Base-by-base conservation (phyloP, 345 rosid species). In the Lepidium aucheri region DNA sequence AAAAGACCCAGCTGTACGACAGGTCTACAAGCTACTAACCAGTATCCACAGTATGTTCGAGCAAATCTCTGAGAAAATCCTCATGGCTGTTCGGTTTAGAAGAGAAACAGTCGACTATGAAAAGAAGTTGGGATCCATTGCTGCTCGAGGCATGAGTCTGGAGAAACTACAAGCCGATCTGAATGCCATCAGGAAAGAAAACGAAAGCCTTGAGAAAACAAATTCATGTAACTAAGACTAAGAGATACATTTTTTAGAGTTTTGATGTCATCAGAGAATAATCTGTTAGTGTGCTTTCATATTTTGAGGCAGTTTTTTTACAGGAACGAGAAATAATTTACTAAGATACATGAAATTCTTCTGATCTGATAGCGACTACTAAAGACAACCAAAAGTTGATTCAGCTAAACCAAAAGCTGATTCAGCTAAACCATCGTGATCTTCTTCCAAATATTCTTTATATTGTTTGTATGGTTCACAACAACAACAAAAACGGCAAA, bases 11-110 rank as follows among this genome's bases (percentile, higher is more conserved):
- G 82, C 69, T 3, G 80, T 84, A 30, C 81, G 84, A 55, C 86
- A 85, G 74, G 93, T 86, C 22, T 89, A 86, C 77, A 80, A 80
- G 77, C 88, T 80, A 13, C 84, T 92, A 47, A 79, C 91, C 1
- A 83, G 86, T 73, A 75, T 86, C 40, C 97, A 89, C 18, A 86
- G 84, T 46, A 84, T 75, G 47, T 92, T 92, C 4, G 95, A 82
- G 76, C 92, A 86, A 68, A 82, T 83, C 67, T 73, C 79, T 0
- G 89, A 86, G 77, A 87, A 86, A 79, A 77, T 81, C 50, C 84
- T 87, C 44, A 7, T 82, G 35, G 70, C 84, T 4, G 86, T 86
- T 76, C 79, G 90, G 78, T 61, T 83, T 43, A 81, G 73, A 54
- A 86, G 97, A 75, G 95, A 87, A 77, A 63, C 78, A 50, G 79